phyloP scores from a whole-genome alignment of 495 filamentous ascomycete genomes.

The Aspergillus ellipticus region DNA sequence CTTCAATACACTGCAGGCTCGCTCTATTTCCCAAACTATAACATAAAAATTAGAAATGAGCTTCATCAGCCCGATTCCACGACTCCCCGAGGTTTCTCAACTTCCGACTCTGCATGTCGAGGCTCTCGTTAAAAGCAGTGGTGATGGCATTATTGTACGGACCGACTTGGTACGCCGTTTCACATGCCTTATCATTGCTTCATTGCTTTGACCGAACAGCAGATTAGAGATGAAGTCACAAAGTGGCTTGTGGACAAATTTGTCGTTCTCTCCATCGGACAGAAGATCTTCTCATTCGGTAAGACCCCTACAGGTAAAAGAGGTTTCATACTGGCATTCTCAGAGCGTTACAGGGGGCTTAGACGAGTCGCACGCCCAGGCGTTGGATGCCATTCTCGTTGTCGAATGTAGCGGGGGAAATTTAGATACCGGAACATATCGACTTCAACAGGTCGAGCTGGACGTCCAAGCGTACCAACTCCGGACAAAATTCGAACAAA shows the following conservation, averaged over 20 bases:
- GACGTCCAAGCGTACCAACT: constrained; percentile 24
- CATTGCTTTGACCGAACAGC: background rate
- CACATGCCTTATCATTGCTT: background rate
- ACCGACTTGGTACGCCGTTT: constrained; percentile 16
- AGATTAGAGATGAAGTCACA: constrained; percentile 21
- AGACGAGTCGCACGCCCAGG: constrained; percentile 13
- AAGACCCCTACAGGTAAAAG: background rate
- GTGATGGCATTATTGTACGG: constrained; percentile 15
- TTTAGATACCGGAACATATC: constrained; percentile 13
- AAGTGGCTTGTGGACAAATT: constrained; percentile 22
- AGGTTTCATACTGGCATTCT: background rate
- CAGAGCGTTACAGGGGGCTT: constrained; percentile 10
- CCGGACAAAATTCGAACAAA: constrained; percentile 6
- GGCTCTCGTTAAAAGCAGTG: constrained; percentile 16
- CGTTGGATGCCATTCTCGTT: constrained; percentile 17
- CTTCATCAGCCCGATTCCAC: background rate
- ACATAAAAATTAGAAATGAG: background rate
- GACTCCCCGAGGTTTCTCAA: constrained; percentile 2
- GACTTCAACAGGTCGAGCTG: constrained; percentile 18
- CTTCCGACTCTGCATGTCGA: constrained; percentile 24
- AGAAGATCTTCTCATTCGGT: constrained; percentile 21
- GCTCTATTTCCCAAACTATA: background rate
- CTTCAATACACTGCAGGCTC: background rate
- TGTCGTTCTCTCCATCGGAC: constrained; percentile 16
- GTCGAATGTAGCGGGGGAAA: constrained; percentile 17